A percentile compares a stretch with the other conserved stretches of the same genome.
phyloP scores from a whole-genome alignment of 208 protist genomes.

The Vickermania spadyakhi region DNA sequence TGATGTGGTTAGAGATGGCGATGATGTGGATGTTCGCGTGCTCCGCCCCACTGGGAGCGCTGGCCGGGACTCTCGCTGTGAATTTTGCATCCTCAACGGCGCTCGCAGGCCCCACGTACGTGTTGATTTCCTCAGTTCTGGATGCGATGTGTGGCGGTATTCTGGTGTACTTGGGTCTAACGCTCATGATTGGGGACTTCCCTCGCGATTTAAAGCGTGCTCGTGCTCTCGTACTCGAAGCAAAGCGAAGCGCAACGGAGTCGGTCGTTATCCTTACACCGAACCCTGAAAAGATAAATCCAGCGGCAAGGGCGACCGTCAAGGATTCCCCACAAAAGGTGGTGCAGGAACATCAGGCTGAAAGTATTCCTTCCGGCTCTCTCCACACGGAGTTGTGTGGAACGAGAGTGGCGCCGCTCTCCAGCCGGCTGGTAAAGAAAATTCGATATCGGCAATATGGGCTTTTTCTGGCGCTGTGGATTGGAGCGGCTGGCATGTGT shows the following conservation, averaged over 20 bases:
- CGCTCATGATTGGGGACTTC: constrained; percentile 19
- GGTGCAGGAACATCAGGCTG: not conserved
- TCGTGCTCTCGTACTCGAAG: too few species aligned
- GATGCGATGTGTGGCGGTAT: constrained; percentile 17
- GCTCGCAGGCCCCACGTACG: constrained; percentile 7
- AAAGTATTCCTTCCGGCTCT: not conserved
- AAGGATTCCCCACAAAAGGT: not conserved
- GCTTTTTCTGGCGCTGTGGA: constrained; percentile 16
- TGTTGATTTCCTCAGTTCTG: constrained; percentile 8
- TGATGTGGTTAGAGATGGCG: constrained; percentile 5
- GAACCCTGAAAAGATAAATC: too few species aligned
- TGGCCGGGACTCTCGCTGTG: constrained; percentile 5
- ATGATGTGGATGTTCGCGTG: constrained; percentile 9
- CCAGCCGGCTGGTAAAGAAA: not conserved
- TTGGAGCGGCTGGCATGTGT: constrained; percentile 7
- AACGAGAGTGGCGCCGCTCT: not conserved
- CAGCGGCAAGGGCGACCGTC: not conserved
- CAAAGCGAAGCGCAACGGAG: constrained; percentile 8
- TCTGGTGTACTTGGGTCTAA: constrained; percentile 20
- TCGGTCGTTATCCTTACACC: not conserved
- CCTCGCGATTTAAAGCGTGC: constrained; percentile 13
- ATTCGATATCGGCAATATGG: not conserved
- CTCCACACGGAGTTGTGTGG: not conserved
- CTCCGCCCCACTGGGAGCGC: constrained; percentile 9
- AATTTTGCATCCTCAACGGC: constrained; percentile 1